Percentiles rank a stretch among this genome's conserved stretches.
Conservation (phyloP, 208 protist species). For the Acanthamoeba comandoni region DNA sequence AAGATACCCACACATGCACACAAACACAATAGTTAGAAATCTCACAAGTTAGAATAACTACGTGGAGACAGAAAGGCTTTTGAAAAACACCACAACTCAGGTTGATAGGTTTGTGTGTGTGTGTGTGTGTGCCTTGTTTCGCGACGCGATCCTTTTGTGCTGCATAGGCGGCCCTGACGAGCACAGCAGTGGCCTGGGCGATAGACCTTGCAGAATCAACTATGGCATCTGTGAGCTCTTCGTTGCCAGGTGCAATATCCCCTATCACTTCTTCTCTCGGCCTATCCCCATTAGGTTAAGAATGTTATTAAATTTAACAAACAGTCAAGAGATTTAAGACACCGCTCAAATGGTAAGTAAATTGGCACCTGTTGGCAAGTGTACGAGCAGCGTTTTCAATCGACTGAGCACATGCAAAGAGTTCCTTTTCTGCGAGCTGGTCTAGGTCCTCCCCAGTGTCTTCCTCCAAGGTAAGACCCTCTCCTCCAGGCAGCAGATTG, state of each 20-base stretch:
- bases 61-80: too few relatives aligned
- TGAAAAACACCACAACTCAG: too few relatives aligned
- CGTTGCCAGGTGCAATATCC: neutral
- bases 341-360: too few relatives aligned
- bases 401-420: slow-evolving; percentile 19
- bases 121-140: slow-evolving; percentile 23
- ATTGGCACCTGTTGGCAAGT: neutral
- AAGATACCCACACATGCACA: too few relatives aligned
- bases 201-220: slow-evolving; percentile 55
- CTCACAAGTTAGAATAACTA: too few relatives aligned
- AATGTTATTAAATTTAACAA: too few relatives aligned
- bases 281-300: too few relatives aligned
- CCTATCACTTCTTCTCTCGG: neutral
- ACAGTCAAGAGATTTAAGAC: too few relatives aligned
- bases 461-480: slow-evolving; percentile 66
- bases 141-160: slow-evolving; percentile 54
- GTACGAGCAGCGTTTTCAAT: slow-evolving; percentile 55
- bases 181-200: slow-evolving; percentile 33
- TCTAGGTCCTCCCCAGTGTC: slow-evolving; percentile 63
- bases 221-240: slow-evolving; percentile 46
- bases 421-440: slow-evolving; percentile 51
- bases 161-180: slow-evolving; percentile 40
- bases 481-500: slow-evolving; percentile 70
- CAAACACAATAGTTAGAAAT: too few relatives aligned
- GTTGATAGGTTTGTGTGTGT: too few relatives aligned